Evolutionary conservation across 1,284 basidiomycete species (phyloP), one percentile per base, ranked within the genome.

Genomic region (Phaffia rhodozyma): DNA sequence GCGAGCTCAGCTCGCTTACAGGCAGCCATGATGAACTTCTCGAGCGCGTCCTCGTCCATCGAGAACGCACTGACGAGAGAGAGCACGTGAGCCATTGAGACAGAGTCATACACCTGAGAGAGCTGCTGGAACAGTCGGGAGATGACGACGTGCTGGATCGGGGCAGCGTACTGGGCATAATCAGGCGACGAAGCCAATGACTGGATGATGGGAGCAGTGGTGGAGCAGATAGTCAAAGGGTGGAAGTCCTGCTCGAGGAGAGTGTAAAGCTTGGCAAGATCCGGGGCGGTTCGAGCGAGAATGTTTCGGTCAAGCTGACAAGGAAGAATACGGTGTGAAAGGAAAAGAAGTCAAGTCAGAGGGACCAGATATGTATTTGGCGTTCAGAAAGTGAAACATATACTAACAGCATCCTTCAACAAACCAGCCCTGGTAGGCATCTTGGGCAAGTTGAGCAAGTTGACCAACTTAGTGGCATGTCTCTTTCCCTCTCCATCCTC

Each of bases 191-290:
- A 64, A 1, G 83, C 79, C 64, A 96, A 83, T 9, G 79, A 74
- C 60, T 81, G 77, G 63, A 98, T 83, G 68, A 97, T 80, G 18
- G 93, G 91, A 18, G 89, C 85, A 60, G 93, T 86, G 70, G 84
- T 83, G 20, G 82, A 78, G 75, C 90, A 92, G 65, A 97, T 86
- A 0, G 85, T 87, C 67, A 97, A 83, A 1, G 96, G 96, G 75
- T 97, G 91, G 75, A 98, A 97, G 50, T 92, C 88, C 65, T 89
- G 86, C 78, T 97, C 91, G 70, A 99, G 84, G 62, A 94, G 84
- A 72, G 86, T 83, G 80, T 97, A 97, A 49, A 98, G 82, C 49
- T 84, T 79, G 72, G 87, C 87, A 71, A 97, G 76, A 58, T 83
- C 78, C 1, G 91, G 86, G 0, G 88, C 86, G 60, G 92, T 80